These are phyloP conservation scores for Cryptosporidium meleagridis DNA, from an alignment of 169 alveolate species.

Conservation along the genomic window DNA sequence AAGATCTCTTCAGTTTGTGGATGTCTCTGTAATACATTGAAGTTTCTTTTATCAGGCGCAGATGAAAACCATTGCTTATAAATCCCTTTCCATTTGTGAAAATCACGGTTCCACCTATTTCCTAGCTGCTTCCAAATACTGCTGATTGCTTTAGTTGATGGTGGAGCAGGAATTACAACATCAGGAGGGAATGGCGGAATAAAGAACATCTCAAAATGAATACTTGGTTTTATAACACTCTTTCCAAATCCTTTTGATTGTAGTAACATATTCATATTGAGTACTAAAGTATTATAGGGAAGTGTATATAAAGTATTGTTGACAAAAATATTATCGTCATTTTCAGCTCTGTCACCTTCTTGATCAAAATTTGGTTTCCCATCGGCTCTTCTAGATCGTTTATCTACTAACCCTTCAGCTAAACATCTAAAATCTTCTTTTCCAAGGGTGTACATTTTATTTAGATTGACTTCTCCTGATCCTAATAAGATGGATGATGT, in stretches of 20 bases:
- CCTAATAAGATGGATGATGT: slow-evolving; percentile 85
- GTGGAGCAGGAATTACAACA: slow-evolving; percentile 76
- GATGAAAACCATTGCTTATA: slow-evolving; percentile 85
- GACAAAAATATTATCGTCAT: slow-evolving; percentile 59
- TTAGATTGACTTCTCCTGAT: slow-evolving; percentile 82
- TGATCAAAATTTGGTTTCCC: slow-evolving; percentile 79
- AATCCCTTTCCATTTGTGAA: slow-evolving; percentile 82
- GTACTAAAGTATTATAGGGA: slow-evolving; percentile 72
- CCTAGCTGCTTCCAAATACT: slow-evolving; percentile 77
- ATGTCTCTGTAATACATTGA: slow-evolving; percentile 52
- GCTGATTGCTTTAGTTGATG: slow-evolving; percentile 75
- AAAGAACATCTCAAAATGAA: slow-evolving; percentile 78
- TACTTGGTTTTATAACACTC: slow-evolving; percentile 54
- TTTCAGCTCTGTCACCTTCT: slow-evolving; percentile 48
- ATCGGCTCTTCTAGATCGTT: slow-evolving; percentile 64
- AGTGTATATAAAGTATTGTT: slow-evolving; percentile 76
- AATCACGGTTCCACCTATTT: slow-evolving; percentile 84
- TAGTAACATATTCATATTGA: slow-evolving; percentile 75
- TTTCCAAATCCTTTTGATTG: slow-evolving; percentile 74
- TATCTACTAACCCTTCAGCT: slow-evolving; percentile 75
- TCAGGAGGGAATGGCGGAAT: slow-evolving; percentile 81
- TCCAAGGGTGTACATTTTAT: slow-evolving; percentile 80
- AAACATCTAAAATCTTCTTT: slow-evolving; percentile 76
- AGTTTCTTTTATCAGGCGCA: slow-evolving; percentile 76
- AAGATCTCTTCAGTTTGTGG: slow-evolving; percentile 58